Evolutionary conservation across 2,329 filamentous ascomycete species (phyloP), one percentile per base, ranked within the genome.

Genomic region (Cladosporium sp.): DNA sequence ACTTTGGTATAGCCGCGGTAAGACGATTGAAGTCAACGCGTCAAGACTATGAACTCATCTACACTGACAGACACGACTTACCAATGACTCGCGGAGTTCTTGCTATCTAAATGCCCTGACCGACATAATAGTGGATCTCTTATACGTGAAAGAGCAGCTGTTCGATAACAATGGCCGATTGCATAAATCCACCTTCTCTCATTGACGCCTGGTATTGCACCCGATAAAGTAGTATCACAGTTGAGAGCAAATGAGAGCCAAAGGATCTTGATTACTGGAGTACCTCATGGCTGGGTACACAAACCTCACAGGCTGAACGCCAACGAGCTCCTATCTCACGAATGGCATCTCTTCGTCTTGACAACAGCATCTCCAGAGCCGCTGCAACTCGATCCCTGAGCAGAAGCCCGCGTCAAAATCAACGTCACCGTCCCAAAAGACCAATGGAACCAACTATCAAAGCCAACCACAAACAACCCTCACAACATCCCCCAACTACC

Each of bases 241-340:
- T 30, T 59, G 25, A 30, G 16, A 32, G 43, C 18, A 21, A 46
- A 46, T 14, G 26, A 25, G 23, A 13, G 16, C 51, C 51, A 49
- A 18, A 28, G 10, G 11, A 25, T 49, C 13, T 58, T 68, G 36
- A 34, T 68, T n/a, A 54, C 65, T 30, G 65, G 65, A 8, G 43
- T 66, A 4, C 63, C 67, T n/a, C 65, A 65, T 34, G 67, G 65
- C 60, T 68, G 67, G 60, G 62, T 68, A 6, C 67, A 68, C 53
- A 62, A 62, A 54, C 67, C 67, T 25, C 67, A 68, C 36, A 32
- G 28, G 25, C 49, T 64, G 10, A 23, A 61, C 23, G 58, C 30
- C 18, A 49, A 64, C n/a, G 23, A 18, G 8, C 65, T 64, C n/a
- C 16, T 67, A 11, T 32, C 39, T 5, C 60, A 58, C 21, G 51